Conservation (phyloP, 345 rosid species). For the Conringia planisiliqua region DNA sequence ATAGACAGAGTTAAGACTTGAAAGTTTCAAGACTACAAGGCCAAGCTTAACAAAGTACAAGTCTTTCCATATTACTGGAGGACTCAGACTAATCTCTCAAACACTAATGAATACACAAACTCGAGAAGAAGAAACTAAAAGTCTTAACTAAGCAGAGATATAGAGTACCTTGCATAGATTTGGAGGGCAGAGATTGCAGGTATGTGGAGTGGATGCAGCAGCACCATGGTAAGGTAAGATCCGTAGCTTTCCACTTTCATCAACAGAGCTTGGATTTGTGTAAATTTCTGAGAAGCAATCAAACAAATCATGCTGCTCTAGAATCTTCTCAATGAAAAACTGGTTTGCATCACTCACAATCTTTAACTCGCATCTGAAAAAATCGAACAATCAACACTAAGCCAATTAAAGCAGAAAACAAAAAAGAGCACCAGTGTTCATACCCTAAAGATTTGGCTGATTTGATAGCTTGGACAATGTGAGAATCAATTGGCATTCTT, state of each 20-base stretch:
- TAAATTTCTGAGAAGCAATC: conserved; percentile 60
- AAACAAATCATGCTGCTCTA: conserved; percentile 58
- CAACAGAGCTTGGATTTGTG: conserved; percentile 56
- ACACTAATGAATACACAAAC: background rate
- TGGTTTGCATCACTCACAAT: conserved; percentile 79
- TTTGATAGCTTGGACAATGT: conserved; percentile 47
- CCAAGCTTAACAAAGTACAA: background rate
- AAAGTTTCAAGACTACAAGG: background rate
- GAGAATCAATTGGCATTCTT: conserved; percentile 48
- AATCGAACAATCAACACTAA: conserved; percentile 1
- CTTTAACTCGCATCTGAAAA: conserved; percentile 68
- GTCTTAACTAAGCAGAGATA: background rate
- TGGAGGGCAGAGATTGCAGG: conserved; percentile 60
- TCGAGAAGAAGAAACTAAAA: background rate
- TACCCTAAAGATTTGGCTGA: conserved; percentile 61
- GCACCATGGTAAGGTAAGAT: conserved; percentile 57
- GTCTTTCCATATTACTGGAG: background rate
- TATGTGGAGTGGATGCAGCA: conserved; percentile 43
- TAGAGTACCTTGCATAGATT: conserved; percentile 72
- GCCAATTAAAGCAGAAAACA: too few relatives aligned
- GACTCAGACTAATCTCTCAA: background rate
- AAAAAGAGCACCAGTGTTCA: too few relatives aligned
- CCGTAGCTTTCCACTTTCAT: conserved; percentile 51
- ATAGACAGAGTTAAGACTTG: background rate
- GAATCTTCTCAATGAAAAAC: conserved; percentile 72